Percentiles rank a stretch among this genome's conserved stretches.
These are phyloP conservation scores for Erythrophleum fordii DNA, from an alignment of 306 rosid genomes.

Conservation along the genomic window DNA sequence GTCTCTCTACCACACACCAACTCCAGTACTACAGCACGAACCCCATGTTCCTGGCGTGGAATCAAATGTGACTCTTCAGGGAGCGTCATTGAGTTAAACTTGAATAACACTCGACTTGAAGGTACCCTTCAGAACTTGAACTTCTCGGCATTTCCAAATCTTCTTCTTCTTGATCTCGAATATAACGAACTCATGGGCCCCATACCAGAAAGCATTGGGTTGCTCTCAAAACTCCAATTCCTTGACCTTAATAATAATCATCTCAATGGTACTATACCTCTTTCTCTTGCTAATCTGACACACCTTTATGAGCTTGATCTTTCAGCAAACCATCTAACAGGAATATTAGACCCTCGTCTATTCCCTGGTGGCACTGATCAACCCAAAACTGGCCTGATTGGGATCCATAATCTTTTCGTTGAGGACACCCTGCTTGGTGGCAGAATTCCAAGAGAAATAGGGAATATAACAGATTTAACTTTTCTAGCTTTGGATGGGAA, in stretches of 20 bases:
- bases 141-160: conserved; percentile 48
- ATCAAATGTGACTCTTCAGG: not conserved
- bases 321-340: too few species aligned
- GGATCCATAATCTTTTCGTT: too few species aligned
- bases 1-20: not conserved
- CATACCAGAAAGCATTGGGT: not conserved
- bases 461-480: not conserved
- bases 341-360: too few species aligned
- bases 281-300: conserved; percentile 51
- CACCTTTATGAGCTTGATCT: conserved; percentile 36
- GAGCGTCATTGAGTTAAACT: not conserved
- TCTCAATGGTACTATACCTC: conserved; percentile 43
- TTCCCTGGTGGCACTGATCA: too few species aligned
- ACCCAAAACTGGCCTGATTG: too few species aligned
- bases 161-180: conserved; percentile 47
- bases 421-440: not conserved
- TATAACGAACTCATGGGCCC: not conserved
- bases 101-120: not conserved
- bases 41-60: not conserved
- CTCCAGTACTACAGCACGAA: not conserved
- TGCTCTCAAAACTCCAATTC: conserved; percentile 41
- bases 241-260: conserved; percentile 49
- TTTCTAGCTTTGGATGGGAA: not conserved
- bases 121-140: conserved; percentile 43
- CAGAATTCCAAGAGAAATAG: not conserved